Base-by-base conservation (phyloP, 2,329 filamentous ascomycete species). In the Huntiella bhutanensis region DNA sequence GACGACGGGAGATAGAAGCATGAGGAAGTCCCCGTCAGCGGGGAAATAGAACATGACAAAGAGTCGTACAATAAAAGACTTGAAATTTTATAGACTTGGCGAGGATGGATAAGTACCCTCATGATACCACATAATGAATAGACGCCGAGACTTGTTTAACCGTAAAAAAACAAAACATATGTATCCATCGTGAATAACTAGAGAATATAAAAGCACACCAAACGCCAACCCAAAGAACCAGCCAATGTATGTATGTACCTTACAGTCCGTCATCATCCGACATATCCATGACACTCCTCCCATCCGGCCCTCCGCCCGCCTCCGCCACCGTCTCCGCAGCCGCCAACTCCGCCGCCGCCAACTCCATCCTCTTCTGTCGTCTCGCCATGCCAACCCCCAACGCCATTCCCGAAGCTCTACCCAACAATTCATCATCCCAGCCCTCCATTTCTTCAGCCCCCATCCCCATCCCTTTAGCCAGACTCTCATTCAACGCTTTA, bases 401-500 rank as follows among this genome's bases (percentile, higher is more conserved):
- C 19, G 42, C 32, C 32, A 34, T 16, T 13, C 41, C 45, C 3
- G 28, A 10, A 15, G 19, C 47, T 48, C 54, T 12, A 58, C 56
- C 36, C 60, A 60, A 10, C 69, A 80, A 58, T 36, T 67, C 64
- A 3, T 63, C 59, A 54, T 80, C 75, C 49, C 78, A 71, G 4
- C 61, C 62, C 1, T 59, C 60, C 51, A 71, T 51, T 15, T 64
- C 64, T 28, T 70, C 66, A 0, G 62, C 63, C 33, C 68, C 65
- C 5, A 66, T 61, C 2, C 60, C 62, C 41, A 65, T 65, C 16
- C 63, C 52, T 12, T 64, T 54, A 28, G 7, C 22, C 3, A 70
- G 68, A 35, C 76, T 71, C 59, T 80, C 75, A 22, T 75, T 71
- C 1, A 85, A 64, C 3, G 82, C 81, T 57, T 79, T 80, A 55